phyloP scores from a whole-genome alignment of 2,329 filamentous ascomycete genomes.

The Thelonectria olida region DNA sequence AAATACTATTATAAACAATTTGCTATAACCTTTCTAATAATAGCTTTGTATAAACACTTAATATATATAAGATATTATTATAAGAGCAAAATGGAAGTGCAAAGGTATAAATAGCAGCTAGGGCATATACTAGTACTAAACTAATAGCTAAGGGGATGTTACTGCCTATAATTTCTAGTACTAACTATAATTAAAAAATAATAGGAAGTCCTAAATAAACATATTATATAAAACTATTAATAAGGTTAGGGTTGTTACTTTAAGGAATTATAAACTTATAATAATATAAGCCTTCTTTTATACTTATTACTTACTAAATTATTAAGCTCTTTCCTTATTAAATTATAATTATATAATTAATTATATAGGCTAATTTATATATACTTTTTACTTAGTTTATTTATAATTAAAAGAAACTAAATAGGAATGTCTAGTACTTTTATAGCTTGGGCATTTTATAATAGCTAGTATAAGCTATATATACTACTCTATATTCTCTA shows the following conservation, averaged over 20 bases:
- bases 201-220: not conserved
- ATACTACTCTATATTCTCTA: not conserved
- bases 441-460: not conserved
- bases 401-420: not conserved
- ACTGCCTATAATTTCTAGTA: not conserved
- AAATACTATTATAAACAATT: not conserved
- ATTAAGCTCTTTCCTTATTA: not conserved
- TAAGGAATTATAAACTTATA: not conserved
- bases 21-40: not conserved
- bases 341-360: not conserved
- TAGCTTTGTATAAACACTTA: not conserved
- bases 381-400: not conserved
- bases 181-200: not conserved
- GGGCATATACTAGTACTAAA: not conserved
- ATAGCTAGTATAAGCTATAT: too few species aligned
- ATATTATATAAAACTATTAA: not conserved
- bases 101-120: slow-evolving; percentile 1
- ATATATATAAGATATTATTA: not conserved
- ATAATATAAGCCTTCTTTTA: not conserved
- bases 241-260: not conserved
- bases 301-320: not conserved
- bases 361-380: not conserved
- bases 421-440: not conserved
- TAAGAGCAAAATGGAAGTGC: not conserved
- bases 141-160: not conserved